Evolutionary conservation across 1,139 yeast genomes (phyloP).

Genomic region (Lodderomyces elongisporus): DNA sequence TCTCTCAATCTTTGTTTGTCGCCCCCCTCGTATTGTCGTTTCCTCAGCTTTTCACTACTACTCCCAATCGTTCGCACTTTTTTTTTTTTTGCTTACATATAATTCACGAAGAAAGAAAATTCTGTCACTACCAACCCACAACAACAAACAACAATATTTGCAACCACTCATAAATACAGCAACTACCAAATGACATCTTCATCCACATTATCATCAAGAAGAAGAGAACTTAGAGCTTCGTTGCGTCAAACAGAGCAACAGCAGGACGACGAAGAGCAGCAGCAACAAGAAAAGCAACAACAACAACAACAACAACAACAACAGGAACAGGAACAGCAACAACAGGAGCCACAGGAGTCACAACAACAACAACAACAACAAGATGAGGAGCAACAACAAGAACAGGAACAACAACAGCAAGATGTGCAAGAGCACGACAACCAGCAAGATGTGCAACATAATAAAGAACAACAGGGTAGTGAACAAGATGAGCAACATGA

Average conservation of each 20-base stretch:
- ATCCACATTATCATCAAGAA: conserved; percentile 13
- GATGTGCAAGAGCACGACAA: background rate
- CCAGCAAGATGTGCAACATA: too few relatives aligned
- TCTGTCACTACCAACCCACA: conserved; percentile 3
- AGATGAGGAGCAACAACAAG: too few relatives aligned
- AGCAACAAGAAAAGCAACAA: conserved; percentile 7
- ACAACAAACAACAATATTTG: background rate
- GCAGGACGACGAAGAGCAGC: conserved; percentile 9
- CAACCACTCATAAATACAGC: background rate
- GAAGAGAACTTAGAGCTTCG: conserved; percentile 13
- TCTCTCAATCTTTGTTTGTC: too few relatives aligned
- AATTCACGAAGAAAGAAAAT: background rate
- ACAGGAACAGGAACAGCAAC: conserved; percentile 5
- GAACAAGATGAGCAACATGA: conserved; percentile 1
- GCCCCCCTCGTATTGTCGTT: too few relatives aligned
- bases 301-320: conserved; percentile 5
- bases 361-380: conserved; percentile 1
- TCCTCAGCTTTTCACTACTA: too few relatives aligned
- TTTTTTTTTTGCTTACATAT: too few relatives aligned
- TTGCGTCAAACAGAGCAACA: too few relatives aligned
- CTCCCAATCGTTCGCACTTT: background rate
- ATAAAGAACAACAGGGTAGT: too few relatives aligned
- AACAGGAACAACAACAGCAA: too few relatives aligned
- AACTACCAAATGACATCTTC: conserved; percentile 10
- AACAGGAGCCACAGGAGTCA: too few relatives aligned